A percentile compares a stretch with the other conserved stretches of the same genome.
Conservation (phyloP, 1,284 basidiomycete genomes). For the Moniliella sp. region DNA sequence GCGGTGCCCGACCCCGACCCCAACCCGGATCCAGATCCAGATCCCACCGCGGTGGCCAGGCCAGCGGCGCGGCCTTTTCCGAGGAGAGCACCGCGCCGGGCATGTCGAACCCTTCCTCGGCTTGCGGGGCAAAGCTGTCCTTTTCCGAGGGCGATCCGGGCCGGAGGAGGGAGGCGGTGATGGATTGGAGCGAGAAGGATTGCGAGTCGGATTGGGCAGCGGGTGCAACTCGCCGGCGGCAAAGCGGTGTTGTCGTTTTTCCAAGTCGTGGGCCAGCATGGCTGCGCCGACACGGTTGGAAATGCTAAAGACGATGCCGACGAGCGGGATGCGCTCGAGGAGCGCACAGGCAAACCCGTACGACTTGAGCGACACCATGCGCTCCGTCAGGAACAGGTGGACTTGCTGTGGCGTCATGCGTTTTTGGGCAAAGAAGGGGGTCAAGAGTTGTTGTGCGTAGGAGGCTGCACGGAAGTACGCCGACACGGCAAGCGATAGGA, state of each 20-base stretch:
- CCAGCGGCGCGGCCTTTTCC: too few relatives aligned
- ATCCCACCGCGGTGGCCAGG: too few relatives aligned
- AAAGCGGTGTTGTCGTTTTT: conserved; percentile 24
- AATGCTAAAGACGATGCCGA: conserved; percentile 22
- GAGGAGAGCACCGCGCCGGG: not conserved
- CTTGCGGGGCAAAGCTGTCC: not conserved
- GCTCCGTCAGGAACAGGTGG: conserved; percentile 25
- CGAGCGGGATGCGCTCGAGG: conserved; percentile 21
- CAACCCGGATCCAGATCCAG: too few relatives aligned
- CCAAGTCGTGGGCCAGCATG: conserved; percentile 28
- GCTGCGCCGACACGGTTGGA: conserved; percentile 31
- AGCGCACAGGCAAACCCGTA: conserved; percentile 24
- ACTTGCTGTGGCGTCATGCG: conserved; percentile 24
- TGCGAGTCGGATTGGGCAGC: conserved; percentile 2
- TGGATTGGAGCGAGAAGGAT: not conserved
- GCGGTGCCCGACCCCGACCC: too few relatives aligned
- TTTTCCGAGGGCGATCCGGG: not conserved
- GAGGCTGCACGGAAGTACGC: conserved; percentile 10
- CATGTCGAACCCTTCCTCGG: not conserved
- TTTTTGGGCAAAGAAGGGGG: conserved; percentile 20
- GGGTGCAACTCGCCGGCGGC: conserved; percentile 5
- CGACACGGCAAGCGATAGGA: conserved; percentile 2
- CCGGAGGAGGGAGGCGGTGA: too few relatives aligned
- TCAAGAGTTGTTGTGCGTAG: conserved; percentile 12
- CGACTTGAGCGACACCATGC: conserved; percentile 14